Evolutionary conservation across 352 stramenopile species (phyloP).

Genomic region (Phytopythium helicoides): DNA sequence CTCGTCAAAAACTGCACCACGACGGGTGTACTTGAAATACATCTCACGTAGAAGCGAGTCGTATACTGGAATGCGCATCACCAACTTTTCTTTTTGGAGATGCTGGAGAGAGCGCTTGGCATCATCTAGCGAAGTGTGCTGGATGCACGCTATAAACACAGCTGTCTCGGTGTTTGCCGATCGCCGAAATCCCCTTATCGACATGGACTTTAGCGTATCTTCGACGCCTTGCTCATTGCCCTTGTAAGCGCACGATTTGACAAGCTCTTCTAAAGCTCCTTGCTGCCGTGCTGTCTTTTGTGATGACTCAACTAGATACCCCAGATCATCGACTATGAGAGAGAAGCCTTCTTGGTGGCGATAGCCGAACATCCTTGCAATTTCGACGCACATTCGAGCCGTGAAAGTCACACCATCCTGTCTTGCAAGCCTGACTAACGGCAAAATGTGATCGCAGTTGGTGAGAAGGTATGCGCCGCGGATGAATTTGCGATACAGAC

Average conservation of each 20-base stretch:
- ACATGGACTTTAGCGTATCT: conserved; percentile 44
- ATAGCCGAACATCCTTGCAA: conserved; percentile 66
- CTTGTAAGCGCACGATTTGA: conserved; percentile 72
- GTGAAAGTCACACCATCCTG: conserved; percentile 56
- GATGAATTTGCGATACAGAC: conserved; percentile 73
- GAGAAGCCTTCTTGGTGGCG: conserved; percentile 48
- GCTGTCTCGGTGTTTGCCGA: conserved; percentile 59
- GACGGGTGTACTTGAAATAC: conserved; percentile 76
- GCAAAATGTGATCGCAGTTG: conserved; percentile 54
- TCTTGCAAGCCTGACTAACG: conserved; percentile 43
- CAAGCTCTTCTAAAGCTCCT: conserved; percentile 57
- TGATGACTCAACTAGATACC: not conserved
- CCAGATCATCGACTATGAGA: conserved; percentile 42
- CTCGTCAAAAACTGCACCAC: conserved; percentile 53
- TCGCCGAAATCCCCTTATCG: conserved; percentile 34
- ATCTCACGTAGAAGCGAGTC: conserved; percentile 71
- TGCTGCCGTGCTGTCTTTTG: conserved; percentile 29
- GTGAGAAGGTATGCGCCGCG: conserved; percentile 62
- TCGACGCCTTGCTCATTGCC: conserved; percentile 48
- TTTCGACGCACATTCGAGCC: conserved; percentile 58
- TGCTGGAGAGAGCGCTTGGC: conserved; percentile 37
- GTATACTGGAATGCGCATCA: conserved; percentile 63
- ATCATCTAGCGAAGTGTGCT: conserved; percentile 31
- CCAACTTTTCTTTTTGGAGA: conserved; percentile 40
- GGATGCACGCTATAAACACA: conserved; percentile 63